Evolutionary conservation across 305 asterid species (phyloP), one percentile per base, ranked within the genome.

Genomic region (Solanum hybrid): DNA sequence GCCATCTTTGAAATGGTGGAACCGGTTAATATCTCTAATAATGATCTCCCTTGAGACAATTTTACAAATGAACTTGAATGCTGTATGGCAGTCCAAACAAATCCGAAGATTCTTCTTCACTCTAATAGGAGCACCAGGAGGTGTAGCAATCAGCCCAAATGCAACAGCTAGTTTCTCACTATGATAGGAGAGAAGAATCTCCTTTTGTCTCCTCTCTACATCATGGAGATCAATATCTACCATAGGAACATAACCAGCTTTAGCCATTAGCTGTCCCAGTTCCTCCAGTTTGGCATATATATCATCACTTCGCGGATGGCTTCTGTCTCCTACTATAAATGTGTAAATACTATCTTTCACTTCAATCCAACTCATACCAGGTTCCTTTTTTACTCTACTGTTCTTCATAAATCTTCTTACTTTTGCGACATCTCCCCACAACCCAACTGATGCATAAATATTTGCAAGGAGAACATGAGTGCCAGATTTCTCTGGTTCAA

Each of bases 151-250:
- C 90, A 97, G 91, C 81, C 93, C 97, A 89, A 94, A 97, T 34
- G 98, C 98, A 85, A 95, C 98, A 7, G 98, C 99, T 38, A 97
- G 96, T 90, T 95, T 97, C 92, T 97, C 99, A 60, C 98, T 96
- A 72, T 97, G 99, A 88, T 93, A 88, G 24, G 95, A 93, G 36
- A 97, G 96, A 81, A 97, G 97, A 80, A 91, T 82, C 84, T 95
- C 96, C 93, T 97, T 97, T 86, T 96, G 98, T 42, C 87, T 91
- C 91, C 81, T 90, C 75, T 90, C 95, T 17, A 97, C 98, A 31
- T 93, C 92, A 88, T 97, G 99, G 56, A 97, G 96, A 88, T 96
- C 98, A 66, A 75, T 93, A 82, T 96, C 97, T 78, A 93, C 51
- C 92, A 94, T 91, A 85, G 99, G 98, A 88, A 92, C 96, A 93